Conservation (phyloP, 176 grass and related monocot genomes). For the Bonia amplexicaulis region DNA sequence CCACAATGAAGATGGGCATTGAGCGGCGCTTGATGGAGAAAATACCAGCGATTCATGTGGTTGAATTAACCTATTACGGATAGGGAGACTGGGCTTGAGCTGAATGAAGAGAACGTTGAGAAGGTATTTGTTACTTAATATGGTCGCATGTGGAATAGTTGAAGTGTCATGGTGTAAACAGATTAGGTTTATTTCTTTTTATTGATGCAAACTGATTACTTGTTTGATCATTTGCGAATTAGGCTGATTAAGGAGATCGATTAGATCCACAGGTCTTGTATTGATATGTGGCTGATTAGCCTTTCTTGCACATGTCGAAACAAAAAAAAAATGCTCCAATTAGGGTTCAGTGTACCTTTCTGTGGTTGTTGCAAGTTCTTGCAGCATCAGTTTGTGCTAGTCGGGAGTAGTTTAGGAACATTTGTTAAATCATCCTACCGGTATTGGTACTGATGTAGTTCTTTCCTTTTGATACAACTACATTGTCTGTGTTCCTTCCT, state of each 20-base stretch:
- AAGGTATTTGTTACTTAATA: slow-evolving; percentile 51
- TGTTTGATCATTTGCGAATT: background rate
- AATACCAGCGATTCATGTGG: slow-evolving; percentile 67
- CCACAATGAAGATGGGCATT: slow-evolving; percentile 71
- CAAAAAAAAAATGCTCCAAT: background rate
- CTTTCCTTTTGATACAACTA: background rate
- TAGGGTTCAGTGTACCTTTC: background rate
- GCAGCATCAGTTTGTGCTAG: background rate
- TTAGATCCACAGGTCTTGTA: background rate
- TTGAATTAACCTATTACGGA: slow-evolving; percentile 53
- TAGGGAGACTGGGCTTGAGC: slow-evolving; percentile 55
- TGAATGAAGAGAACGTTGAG: slow-evolving; percentile 65
- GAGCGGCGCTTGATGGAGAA: slow-evolving; percentile 67
- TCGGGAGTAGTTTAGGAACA: background rate
- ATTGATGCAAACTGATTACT: background rate
- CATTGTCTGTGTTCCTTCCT: background rate
- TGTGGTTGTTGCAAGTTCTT: background rate
- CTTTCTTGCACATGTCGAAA: background rate
- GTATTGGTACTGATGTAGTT: background rate
- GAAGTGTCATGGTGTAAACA: background rate
- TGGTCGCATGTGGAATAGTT: background rate
- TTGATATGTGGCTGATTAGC: background rate
- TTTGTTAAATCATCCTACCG: background rate
- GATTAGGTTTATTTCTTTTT: background rate
- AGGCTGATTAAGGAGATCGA: background rate